Evolutionary conservation across 2,329 filamentous ascomycete species (phyloP), one percentile per base, ranked within the genome.

Genomic region (Phialophora tarda): DNA sequence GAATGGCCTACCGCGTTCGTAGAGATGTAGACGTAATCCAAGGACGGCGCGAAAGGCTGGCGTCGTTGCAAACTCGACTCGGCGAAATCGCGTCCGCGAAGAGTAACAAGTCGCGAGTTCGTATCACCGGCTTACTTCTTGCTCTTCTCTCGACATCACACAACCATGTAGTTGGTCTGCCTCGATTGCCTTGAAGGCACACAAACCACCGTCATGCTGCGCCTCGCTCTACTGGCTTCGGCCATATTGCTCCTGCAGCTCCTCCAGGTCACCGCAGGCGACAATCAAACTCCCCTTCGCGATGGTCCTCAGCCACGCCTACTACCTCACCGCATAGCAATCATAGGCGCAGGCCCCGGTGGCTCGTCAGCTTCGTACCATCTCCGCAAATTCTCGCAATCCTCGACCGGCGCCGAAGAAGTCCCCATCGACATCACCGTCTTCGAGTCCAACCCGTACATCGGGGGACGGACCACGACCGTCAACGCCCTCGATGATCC

Each of bases 281-380:
- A 54, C 21, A 5, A 38, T 24, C 59, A 63, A 64, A 44, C 23
- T 44, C 58, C 62, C n/a, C 62, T 68, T 51, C 53, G 24, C 28
- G 30, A 17, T 23, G n/a, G 50, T 30, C 17, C 32, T 38, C 23
- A 59, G 7, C 30, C 26, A 17, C 23, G 38, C 17, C 38, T n/a
- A 48, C 59, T 21, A 58, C 38, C 67, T 14, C 65, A 73, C 54
- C 67, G 71, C 21, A 51, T 72, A 26, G 71, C 71, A 21, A 69
- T 73, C 55, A 69, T 73, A 12, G 94, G 95, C 68, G 94, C 94
- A 72, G 95, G 95, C 55, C 89, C 95, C 51, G 94, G 88, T 32
- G 95, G 95, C 32, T 88, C 95, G 4, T 96, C 93, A 1, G 83
- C 93, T 2, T 93, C 95, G 0, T 97, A 95, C 78, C 88, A 94